phyloP scores from a whole-genome alignment of 139 green algal genomes.

The Volvox africanus region DNA sequence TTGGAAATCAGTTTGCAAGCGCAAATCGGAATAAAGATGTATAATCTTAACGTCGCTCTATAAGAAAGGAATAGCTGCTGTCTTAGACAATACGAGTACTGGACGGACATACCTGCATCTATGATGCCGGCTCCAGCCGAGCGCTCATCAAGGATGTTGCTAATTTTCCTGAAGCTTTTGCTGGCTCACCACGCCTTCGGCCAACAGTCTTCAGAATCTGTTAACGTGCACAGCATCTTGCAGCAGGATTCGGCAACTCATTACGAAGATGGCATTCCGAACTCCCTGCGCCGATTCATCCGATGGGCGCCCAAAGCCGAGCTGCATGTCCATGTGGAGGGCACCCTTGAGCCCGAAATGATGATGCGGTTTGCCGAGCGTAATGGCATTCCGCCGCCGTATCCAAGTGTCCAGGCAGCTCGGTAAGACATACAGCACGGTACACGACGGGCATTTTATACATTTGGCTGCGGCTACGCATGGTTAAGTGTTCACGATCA shows the following conservation, averaged over 20 bases:
- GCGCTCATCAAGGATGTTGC: background rate
- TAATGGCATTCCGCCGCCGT: slow-evolving; percentile 45
- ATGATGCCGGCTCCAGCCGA: no score
- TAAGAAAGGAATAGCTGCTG: no score
- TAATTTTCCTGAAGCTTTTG: background rate
- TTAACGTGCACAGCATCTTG: no score
- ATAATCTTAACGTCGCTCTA: no score
- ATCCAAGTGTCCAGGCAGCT: slow-evolving; percentile 35
- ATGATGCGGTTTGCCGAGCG: slow-evolving; percentile 51
- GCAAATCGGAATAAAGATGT: no score
- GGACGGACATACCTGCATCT: no score
- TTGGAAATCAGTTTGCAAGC: no score
- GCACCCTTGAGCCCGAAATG: slow-evolving; percentile 56
- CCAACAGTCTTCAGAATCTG: background rate
- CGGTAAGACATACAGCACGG: background rate
- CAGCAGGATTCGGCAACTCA: no score
- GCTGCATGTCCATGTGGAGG: slow-evolving; percentile 61
- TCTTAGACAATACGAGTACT: no score
- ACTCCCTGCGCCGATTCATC: slow-evolving; percentile 19
- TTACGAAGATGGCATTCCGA: background rate
- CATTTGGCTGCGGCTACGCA: no score
- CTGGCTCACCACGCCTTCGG: background rate
- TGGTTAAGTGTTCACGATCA: no score
- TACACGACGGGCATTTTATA: no score
- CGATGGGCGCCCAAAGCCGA: slow-evolving; percentile 53